Evolutionary conservation across 805 yeast genomes (phyloP).

Genomic region (Spathaspora sp.): DNA sequence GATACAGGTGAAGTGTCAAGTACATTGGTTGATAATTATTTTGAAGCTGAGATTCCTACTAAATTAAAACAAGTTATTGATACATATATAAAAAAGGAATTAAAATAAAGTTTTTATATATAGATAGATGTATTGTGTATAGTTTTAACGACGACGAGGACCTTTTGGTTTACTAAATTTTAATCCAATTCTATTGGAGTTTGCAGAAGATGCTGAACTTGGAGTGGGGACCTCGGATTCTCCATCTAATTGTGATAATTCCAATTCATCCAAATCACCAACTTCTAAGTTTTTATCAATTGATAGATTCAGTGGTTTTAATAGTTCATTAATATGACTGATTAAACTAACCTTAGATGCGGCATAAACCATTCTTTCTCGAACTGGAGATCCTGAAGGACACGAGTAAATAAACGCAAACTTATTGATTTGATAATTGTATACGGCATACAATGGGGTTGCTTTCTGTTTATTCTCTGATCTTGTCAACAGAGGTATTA

Average conservation of each 20-base stretch:
- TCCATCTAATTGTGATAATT: conserved; percentile 43
- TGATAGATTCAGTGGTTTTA: conserved; percentile 20
- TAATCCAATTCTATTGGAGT: conserved; percentile 16
- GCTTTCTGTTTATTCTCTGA: conserved; percentile 23
- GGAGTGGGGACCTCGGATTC: conserved; percentile 9
- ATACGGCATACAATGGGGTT: conserved; percentile 58
- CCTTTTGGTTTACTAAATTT: conserved; percentile 63
- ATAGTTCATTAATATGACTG: conserved; percentile 40
- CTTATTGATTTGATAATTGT: conserved; percentile 35
- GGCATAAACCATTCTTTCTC: conserved; percentile 91
- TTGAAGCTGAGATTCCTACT: conserved; percentile 12
- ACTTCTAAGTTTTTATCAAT: conserved; percentile 57
- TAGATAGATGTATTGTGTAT: neutral
- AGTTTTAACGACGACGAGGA: conserved; percentile 47
- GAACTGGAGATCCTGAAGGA: conserved; percentile 86
- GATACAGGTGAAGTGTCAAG: conserved; percentile 7
- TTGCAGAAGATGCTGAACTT: conserved; percentile 6
- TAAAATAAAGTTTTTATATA: neutral
- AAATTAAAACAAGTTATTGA: conserved; percentile 21
- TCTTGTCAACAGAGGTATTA: conserved; percentile 17
- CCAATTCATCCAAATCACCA: conserved; percentile 71
- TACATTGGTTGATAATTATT: conserved; percentile 11
- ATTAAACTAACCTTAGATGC: conserved; percentile 66
- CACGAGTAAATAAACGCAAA: conserved; percentile 75
- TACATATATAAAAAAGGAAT: conserved; percentile 14